Percentiles rank a stretch among this genome's conserved stretches.
Evolutionary conservation across 2,329 filamentous ascomycete genomes (phyloP).

Genomic region (Curvularia lunata): DNA sequence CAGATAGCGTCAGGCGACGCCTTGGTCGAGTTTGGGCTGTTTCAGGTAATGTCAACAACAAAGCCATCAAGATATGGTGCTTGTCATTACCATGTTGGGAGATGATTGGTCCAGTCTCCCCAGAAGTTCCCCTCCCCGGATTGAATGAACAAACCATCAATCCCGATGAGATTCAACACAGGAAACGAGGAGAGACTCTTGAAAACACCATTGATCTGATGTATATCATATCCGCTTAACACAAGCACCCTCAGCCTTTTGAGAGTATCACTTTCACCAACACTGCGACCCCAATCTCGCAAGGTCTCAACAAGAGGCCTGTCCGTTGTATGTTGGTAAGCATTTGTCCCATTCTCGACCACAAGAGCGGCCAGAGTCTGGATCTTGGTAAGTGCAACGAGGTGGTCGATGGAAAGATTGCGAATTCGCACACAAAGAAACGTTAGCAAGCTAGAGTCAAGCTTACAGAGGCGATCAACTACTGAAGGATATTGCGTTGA

Average conservation of each 20-base stretch:
- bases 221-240: constrained; percentile 15
- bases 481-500: constrained; percentile 23
- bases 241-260: constrained; percentile 24
- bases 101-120: constrained; percentile 9
- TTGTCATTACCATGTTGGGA: neutral
- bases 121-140: neutral
- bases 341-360: constrained; percentile 2
- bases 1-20: constrained; percentile 11
- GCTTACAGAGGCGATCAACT: constrained; percentile 16
- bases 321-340: neutral
- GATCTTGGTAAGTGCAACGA: constrained; percentile 25
- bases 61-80: neutral
- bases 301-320: constrained; percentile 13
- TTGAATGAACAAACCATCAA: neutral
- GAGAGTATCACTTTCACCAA: constrained; percentile 26
- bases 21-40: neutral
- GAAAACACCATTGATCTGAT: constrained; percentile 11
- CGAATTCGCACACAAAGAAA: constrained; percentile 27
- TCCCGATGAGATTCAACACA: constrained; percentile 21
- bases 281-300: constrained; percentile 29
- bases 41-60: constrained; percentile 1
- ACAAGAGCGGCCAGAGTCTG: constrained; percentile 26
- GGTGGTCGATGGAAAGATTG: constrained; percentile 17
- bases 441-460: constrained; percentile 23
- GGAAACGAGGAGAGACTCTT: constrained; percentile 22